Conservation (phyloP, 345 rosid species). For the Stellera chamaejasme region DNA sequence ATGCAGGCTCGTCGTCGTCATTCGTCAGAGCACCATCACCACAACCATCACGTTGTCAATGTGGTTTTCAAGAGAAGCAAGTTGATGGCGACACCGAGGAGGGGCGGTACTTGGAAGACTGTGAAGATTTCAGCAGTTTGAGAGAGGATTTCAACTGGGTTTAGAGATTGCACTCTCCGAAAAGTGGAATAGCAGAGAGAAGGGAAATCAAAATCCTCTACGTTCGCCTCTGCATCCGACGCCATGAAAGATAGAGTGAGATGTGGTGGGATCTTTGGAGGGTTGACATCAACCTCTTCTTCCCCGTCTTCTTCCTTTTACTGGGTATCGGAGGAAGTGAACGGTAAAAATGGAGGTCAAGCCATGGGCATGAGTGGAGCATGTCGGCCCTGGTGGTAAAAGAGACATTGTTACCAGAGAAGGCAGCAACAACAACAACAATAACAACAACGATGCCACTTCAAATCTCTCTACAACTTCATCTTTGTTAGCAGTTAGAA, state of each 20-base stretch:
- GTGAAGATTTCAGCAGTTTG: constrained; percentile 56
- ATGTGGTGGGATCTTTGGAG: constrained; percentile 95
- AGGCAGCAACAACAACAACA: constrained; percentile 29
- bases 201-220: constrained; percentile 36
- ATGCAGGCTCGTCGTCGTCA: constrained; percentile 28
- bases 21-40: constrained; percentile 27
- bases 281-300: constrained; percentile 73
- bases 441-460: no score
- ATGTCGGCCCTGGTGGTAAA: constrained; percentile 79
- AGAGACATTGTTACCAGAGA: constrained; percentile 23
- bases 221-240: constrained; percentile 12
- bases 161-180: constrained; percentile 90
- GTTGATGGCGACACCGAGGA: constrained; percentile 45
- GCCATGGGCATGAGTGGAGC: constrained; percentile 57
- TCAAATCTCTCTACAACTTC: constrained; percentile 63
- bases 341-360: constrained; percentile 29
- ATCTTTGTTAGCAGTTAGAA: constrained; percentile 58
- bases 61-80: constrained; percentile 75
- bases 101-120: constrained; percentile 35
- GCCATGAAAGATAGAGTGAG: constrained; percentile 66
- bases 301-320: constrained; percentile 72
- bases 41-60: constrained; percentile 13
- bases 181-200: constrained; percentile 96
- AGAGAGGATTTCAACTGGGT: constrained; percentile 92
- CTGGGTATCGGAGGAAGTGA: constrained; percentile 45